A percentile compares a stretch with the other conserved stretches of the same genome.
Evolutionary conservation across 2,329 filamentous ascomycete species (phyloP).

Genomic region (Talaromyces islandicus): DNA sequence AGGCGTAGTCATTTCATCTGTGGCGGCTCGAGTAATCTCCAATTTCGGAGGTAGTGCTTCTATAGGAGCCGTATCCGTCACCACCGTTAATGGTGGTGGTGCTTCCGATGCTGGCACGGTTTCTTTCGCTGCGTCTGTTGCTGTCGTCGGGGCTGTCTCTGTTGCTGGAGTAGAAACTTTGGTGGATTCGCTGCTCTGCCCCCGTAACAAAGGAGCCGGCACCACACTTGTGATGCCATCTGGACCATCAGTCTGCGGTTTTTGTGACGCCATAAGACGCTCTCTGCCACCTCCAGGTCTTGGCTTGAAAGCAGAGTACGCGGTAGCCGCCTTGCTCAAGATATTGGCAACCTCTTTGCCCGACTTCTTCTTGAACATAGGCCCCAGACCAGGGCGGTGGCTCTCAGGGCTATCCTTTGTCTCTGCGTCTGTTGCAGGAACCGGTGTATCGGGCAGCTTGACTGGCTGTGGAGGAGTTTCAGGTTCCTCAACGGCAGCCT

Average conservation of each 20-base stretch:
- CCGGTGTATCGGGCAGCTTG: neutral
- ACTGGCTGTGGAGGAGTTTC: conserved; percentile 14
- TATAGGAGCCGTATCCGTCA: neutral
- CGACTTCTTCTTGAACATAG: conserved; percentile 82
- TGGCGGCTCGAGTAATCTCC: conserved; percentile 31
- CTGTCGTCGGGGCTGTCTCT: conserved; percentile 17
- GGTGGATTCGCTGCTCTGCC: conserved; percentile 34
- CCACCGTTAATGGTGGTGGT: conserved; percentile 4
- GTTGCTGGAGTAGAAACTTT: conserved; percentile 16
- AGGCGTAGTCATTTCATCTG: conserved; percentile 23
- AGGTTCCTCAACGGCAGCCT: conserved; percentile 12
- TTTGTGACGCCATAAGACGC: conserved; percentile 59
- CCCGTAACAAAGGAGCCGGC: conserved; percentile 59
- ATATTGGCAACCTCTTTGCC: conserved; percentile 65
- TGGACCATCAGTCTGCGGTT: conserved; percentile 59
- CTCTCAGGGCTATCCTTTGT: conserved; percentile 26
- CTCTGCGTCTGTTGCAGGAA: neutral
- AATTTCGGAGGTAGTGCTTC: conserved; percentile 27
- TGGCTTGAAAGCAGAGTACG: conserved; percentile 72
- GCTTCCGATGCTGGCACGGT: conserved; percentile 6
- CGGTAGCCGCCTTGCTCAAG: conserved; percentile 73
- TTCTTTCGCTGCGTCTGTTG: conserved; percentile 9
- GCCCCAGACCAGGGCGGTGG: conserved; percentile 71
- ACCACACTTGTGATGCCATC: conserved; percentile 89
- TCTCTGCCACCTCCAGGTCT: conserved; percentile 81